phyloP scores from a whole-genome alignment of 805 yeast species.

The Cyberlindnera euphorbiae region DNA sequence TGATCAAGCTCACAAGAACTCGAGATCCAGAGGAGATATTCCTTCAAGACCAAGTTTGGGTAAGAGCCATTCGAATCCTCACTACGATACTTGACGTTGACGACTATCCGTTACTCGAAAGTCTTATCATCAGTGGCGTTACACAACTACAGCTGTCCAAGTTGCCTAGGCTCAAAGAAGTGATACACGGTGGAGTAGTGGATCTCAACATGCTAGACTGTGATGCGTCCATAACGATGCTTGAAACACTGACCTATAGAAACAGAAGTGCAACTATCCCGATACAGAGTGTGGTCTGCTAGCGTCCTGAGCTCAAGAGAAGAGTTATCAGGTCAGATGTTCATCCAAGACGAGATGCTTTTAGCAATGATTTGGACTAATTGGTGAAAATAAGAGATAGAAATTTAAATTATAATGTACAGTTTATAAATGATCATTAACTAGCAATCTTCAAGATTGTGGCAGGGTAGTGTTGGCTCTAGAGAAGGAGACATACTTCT shows the following conservation, averaged over 20 bases:
- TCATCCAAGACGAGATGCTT: constrained; percentile 3
- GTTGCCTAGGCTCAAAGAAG: constrained; percentile 3
- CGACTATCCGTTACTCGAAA: not conserved
- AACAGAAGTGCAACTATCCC: constrained; percentile 2
- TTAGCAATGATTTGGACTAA: no score
- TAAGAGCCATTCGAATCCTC: no score
- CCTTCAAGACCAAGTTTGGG: no score
- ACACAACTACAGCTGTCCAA: constrained; percentile 3
- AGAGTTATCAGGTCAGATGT: constrained; percentile 1
- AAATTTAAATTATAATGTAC: no score
- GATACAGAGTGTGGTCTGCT: constrained; percentile 10
- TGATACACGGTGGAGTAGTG: constrained; percentile 13
- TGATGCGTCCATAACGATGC: constrained; percentile 7
- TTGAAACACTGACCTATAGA: constrained; percentile 8
- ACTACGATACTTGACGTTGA: no score
- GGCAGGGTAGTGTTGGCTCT: constrained; percentile 29
- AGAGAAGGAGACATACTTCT: constrained; percentile 55
- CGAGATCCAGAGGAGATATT: no score
- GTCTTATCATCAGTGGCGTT: constrained; percentile 5
- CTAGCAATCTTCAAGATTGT: not conserved
- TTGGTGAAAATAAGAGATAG: not conserved
- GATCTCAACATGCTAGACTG: constrained; percentile 10
- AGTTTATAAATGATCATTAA: not conserved
- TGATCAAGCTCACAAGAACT: not conserved
- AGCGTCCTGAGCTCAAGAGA: constrained; percentile 5